These are phyloP conservation scores for Evansstolkia leycettana DNA, from an alignment of 495 filamentous ascomycete species.

Conservation along the genomic window DNA sequence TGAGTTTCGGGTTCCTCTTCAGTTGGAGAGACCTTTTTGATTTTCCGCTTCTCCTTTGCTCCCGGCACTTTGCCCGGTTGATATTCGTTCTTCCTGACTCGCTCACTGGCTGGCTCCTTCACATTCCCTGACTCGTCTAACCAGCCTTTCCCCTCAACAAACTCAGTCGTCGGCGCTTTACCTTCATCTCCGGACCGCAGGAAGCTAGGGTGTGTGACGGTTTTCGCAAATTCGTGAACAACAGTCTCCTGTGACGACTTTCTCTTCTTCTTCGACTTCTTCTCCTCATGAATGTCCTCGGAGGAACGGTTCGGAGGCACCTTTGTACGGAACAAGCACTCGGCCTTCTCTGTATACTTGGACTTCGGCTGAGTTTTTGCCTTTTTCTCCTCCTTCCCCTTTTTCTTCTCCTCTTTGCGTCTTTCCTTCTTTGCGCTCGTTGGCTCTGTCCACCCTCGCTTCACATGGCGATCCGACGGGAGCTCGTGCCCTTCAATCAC, in stretches of 20 bases:
- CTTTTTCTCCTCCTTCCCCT: constrained; percentile 37
- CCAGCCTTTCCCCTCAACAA: constrained; percentile 72
- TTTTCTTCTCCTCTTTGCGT: constrained; percentile 29
- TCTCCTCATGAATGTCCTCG: constrained; percentile 26
- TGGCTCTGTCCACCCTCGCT: constrained; percentile 79
- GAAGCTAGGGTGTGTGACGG: constrained; percentile 66
- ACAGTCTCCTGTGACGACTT: constrained; percentile 43
- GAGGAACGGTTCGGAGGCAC: constrained; percentile 48
- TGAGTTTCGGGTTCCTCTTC: constrained; percentile 3
- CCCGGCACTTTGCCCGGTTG: constrained; percentile 25
- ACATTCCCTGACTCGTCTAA: constrained; percentile 67
- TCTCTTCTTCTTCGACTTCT: constrained; percentile 37
- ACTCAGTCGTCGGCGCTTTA: constrained; percentile 20
- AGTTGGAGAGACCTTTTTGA: background rate
- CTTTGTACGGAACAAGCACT: constrained; percentile 74
- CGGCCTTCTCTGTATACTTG: constrained; percentile 63
- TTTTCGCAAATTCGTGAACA: constrained; percentile 74
- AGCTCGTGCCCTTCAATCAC: constrained; percentile 61
- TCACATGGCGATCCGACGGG: constrained; percentile 61
- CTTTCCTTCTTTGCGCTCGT: constrained; percentile 37
- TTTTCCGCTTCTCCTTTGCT: constrained; percentile 22
- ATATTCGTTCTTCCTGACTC: constrained; percentile 19
- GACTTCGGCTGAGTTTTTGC: constrained; percentile 50
- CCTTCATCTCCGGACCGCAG: constrained; percentile 37
- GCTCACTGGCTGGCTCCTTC: constrained; percentile 43